phyloP scores from a whole-genome alignment of 1,284 basidiomycete species.

The Xanthoconium separans region DNA sequence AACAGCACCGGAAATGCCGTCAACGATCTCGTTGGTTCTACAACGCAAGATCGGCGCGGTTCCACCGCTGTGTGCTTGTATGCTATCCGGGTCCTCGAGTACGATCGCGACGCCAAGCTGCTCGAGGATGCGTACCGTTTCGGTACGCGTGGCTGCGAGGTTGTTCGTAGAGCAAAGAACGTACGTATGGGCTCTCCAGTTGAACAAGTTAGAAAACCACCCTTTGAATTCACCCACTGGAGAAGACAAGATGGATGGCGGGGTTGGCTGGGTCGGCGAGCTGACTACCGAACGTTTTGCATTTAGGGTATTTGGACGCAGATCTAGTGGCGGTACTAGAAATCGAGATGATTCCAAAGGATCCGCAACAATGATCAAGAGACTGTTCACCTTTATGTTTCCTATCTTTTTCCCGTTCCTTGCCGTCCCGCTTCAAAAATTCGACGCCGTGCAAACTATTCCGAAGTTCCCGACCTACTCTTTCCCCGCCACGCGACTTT shows the following conservation, averaged over 20 bases:
- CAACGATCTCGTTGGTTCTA: conserved; percentile 57
- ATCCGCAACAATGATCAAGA: not conserved
- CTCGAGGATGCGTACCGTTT: conserved; percentile 67
- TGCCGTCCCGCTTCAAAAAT: conserved; percentile 36
- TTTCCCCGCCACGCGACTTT: conserved; percentile 37
- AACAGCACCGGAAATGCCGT: conserved; percentile 41
- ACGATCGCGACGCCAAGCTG: conserved; percentile 61
- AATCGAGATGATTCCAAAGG: not conserved
- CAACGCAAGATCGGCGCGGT: conserved; percentile 53
- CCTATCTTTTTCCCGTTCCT: conserved; percentile 51
- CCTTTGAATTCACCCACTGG: conserved; percentile 78
- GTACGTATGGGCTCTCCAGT: conserved; percentile 65
- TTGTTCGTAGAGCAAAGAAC: conserved; percentile 71
- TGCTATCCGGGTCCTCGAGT: conserved; percentile 47
- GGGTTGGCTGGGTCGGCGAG: conserved; percentile 31
- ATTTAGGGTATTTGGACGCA: conserved; percentile 28
- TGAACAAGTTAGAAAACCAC: conserved; percentile 80
- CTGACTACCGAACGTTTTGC: conserved; percentile 40
- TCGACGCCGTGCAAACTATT: conserved; percentile 43
- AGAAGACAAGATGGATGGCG: conserved; percentile 33
- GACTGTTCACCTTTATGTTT: conserved; percentile 50
- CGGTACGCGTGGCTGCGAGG: conserved; percentile 59
- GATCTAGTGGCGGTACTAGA: conserved; percentile 38
- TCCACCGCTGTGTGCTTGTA: conserved; percentile 6
- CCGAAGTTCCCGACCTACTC: conserved; percentile 49